Evolutionary conservation across 352 stramenopile species (phyloP), one percentile per base, ranked within the genome.

Genomic region (Achlya hypogyna): DNA sequence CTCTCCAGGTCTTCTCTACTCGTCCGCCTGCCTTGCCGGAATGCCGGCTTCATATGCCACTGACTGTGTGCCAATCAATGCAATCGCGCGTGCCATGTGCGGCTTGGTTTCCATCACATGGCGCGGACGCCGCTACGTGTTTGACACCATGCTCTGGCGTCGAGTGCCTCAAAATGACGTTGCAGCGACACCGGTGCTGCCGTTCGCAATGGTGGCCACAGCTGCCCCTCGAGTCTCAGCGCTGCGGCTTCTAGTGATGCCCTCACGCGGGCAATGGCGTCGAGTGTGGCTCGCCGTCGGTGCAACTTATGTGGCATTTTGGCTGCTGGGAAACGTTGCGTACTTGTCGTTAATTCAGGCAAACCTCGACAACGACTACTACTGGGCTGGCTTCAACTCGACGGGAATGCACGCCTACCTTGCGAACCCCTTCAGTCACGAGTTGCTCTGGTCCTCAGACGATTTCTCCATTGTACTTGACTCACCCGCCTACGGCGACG

Each of bases 331-430:
- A 10, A 56, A 56, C 31, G 49, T 56, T 1, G n/a, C 49, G 2
- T 56, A 56, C 31, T n/a, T 56, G 12, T 31, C 25, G 25, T 16
- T 56, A 1, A 35, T 35, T 38, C 49, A 56, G 20, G 49, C 25
- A 8, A 22, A 12, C 10, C 31, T 56, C 25, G 49, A 12, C 31
- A 56, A 56, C 31, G 49, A 56, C 49, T 56, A 56, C 8, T 56
- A 38, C 49, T 10, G 14, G 10, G 49, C 49, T 10, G 54, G 54
- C 42, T 63, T 63, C 42, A 63, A 63, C 54, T 25, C 22, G 20
- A 51, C 22, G 1, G 54, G 54, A n/a, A 63, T 63, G n/a, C 54
- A 63, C 23, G 27, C 54, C 2, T 63, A n/a, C 42, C 23, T 63
- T 1, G 54, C 28, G n/a, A 35, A 63, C 16, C 4, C 51, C 2